A percentile compares a stretch with the other conserved stretches of the same genome.
These are phyloP conservation scores for Typha latifolia DNA, from an alignment of 176 grass and related monocot species.

Conservation along the genomic window DNA sequence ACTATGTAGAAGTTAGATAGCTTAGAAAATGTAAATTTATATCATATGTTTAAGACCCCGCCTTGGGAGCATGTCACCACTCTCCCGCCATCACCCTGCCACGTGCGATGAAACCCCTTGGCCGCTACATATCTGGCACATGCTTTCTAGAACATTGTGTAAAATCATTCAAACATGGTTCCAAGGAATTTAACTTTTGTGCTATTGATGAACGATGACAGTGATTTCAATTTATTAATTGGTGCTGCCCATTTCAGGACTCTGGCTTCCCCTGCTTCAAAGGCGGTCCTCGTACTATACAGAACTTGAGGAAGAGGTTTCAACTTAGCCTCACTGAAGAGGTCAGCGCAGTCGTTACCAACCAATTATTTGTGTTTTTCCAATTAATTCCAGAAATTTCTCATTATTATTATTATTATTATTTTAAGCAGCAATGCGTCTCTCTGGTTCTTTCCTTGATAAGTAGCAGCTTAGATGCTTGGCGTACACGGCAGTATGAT, in stretches of 20 bases:
- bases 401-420: constrained; percentile 16
- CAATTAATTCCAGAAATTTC: background rate
- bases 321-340: constrained; percentile 97
- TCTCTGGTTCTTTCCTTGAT: constrained; percentile 96
- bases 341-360: constrained; percentile 29
- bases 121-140: too few species aligned
- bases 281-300: constrained; percentile 84
- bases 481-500: constrained; percentile 95
- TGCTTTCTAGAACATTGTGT: too few species aligned
- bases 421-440: constrained; percentile 89
- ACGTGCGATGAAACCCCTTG: too few species aligned
- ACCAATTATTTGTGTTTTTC: constrained; percentile 5
- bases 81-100: too few species aligned
- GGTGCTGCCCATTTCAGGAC: constrained; percentile 30
- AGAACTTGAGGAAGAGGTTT: constrained; percentile 95
- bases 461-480: constrained; percentile 98
- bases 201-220: too few species aligned
- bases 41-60: too few species aligned
- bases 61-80: too few species aligned
- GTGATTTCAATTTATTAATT: background rate
- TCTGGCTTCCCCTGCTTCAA: constrained; percentile 98
- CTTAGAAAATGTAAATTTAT: too few species aligned
- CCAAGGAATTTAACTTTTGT: too few species aligned
- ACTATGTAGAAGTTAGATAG: too few species aligned
- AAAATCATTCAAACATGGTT: too few species aligned